Evolutionary conservation across 2,329 filamentous ascomycete genomes (phyloP), one percentile per base, ranked within the genome.

Genomic region (Penicillium sp.): DNA sequence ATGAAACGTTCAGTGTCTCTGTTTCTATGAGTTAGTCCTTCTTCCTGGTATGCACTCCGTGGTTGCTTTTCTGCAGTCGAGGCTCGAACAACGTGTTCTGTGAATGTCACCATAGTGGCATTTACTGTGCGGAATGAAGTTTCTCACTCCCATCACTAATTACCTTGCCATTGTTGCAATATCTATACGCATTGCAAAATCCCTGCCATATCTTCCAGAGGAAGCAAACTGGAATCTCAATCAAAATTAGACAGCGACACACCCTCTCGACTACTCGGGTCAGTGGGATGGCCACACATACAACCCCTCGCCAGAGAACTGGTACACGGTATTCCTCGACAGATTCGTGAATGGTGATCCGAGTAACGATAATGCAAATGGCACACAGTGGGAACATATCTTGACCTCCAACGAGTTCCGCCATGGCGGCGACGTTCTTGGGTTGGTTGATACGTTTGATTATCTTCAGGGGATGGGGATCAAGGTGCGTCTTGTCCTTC

Each of bases 321-420:
- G 85, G 85, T 88, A 88, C 67, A 85, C 83, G 15, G 73, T 88
- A 43, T 86, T 86, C 66, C 69, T 86, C n/a, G 85, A 88, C 68
- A 76, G 83, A 55, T 87, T 82, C 62, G 83, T 85, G 46, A 87
- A 88, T 62, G 85, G 85, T 37, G 81, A 87, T 62, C 84, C 85
- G 6, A 75, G 75, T 5, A 88, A 88, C 66, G 85, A 88, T 66
- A 81, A 87, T 31, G 61, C 80, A 43, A 87, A 87, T 64, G 81
- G 78, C 15, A 86, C 84, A 2, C 57, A 75, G 7, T 87, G 81
- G 67, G 85, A 87, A 63, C 82, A 85, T 65, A 84, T 87, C 66
- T 69, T 80, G 51, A 78, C 77, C 61, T 82, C 79, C 53, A 87
- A 82, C 47, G 84, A 86, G 66, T 80, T 87, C 69, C 82, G 85